Base-by-base conservation (phyloP, 2,329 filamentous ascomycete species). In the Ilyonectria robusta region DNA sequence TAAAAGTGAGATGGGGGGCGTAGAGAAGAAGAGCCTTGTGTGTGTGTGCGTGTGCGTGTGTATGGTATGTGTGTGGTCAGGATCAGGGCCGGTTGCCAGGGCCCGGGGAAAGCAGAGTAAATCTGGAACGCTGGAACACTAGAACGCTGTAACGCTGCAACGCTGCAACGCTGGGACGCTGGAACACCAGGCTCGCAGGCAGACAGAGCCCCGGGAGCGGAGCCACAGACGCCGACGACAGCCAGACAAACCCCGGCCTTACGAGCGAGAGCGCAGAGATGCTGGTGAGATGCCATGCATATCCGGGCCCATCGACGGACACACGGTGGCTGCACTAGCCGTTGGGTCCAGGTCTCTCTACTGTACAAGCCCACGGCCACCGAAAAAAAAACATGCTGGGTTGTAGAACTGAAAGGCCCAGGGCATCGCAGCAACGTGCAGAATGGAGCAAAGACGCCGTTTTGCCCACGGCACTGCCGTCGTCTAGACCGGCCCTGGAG, bases 321-420 rank as follows among this genome's bases (percentile, higher is more conserved):
- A 74, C 59, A 72, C 68, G 62, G 75, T 76, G 78, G 76, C 75
- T 77, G 76, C 77, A 75, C 76, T 77, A 78, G 73, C 57, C 64
- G 56, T 74, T 74, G 66, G 75, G 68, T 40, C 72, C 67, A 71
- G 68, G 62, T 65, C 50, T 64, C 59, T 58, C 17, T 40, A 40
- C 37, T 15, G 37, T n/a, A 62, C 66, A 63, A 59, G 66, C 67
- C 58, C 68, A 72, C 71, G 62, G 51, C 62, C 59, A 63, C 64
- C 63, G 40, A 68, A 69, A 72, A 61, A 21, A 40, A 48, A 23
- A 23, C 54, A 61, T 17, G 7, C 3, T 50, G 59, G 44, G 23
- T 35, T 55, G 63, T 50, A 54, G 58, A 61, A 53, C 51, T 21
- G 53, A 56, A 51, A 33, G 46, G 40, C 23, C 19, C 21, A 47